These are phyloP conservation scores for Globisporangium viniferum DNA, from an alignment of 352 stramenopile species.

Conservation along the genomic window DNA sequence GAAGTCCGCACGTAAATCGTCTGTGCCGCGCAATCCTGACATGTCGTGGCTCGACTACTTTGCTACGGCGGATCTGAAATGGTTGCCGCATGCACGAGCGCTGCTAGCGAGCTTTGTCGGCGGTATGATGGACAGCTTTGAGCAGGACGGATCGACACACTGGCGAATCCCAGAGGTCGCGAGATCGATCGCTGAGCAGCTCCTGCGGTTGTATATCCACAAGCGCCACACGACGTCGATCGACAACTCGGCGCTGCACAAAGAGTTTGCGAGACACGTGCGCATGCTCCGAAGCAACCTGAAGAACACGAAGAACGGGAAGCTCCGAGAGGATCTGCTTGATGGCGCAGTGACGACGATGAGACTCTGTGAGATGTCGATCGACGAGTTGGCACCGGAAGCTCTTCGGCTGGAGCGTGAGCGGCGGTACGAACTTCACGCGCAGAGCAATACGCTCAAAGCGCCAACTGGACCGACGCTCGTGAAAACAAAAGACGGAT, in stretches of 20 bases:
- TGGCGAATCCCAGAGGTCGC: constrained; percentile 19
- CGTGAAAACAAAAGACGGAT: constrained; percentile 54
- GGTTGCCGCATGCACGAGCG: constrained; percentile 25
- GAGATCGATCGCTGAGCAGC: constrained; percentile 24
- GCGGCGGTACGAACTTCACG: constrained; percentile 36
- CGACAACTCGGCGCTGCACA: constrained; percentile 32
- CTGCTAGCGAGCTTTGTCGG: constrained; percentile 39
- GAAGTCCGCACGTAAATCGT: constrained; percentile 3
- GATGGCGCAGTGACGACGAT: constrained; percentile 19
- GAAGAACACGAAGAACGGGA: constrained; percentile 32
- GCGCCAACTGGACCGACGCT: constrained; percentile 26
- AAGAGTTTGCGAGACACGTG: constrained; percentile 43
- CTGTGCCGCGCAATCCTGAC: constrained; percentile 23
- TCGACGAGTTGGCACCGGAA: constrained; percentile 46
- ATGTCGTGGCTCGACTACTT: constrained; percentile 33
- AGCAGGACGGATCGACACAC: constrained; percentile 24
- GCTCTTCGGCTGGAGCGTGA: constrained; percentile 45
- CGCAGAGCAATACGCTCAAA: constrained; percentile 41
- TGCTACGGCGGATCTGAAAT: constrained; percentile 31
- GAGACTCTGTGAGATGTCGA: constrained; percentile 42
- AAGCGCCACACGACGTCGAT: constrained; percentile 25
- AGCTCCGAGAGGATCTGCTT: constrained; percentile 41
- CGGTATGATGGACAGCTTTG: constrained; percentile 34
- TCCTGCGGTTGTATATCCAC: constrained; percentile 32
- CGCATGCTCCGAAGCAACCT: constrained; percentile 55